These are phyloP conservation scores for Boletus rex-veris DNA, from an alignment of 768 basidiomycete species.

Conservation along the genomic window DNA sequence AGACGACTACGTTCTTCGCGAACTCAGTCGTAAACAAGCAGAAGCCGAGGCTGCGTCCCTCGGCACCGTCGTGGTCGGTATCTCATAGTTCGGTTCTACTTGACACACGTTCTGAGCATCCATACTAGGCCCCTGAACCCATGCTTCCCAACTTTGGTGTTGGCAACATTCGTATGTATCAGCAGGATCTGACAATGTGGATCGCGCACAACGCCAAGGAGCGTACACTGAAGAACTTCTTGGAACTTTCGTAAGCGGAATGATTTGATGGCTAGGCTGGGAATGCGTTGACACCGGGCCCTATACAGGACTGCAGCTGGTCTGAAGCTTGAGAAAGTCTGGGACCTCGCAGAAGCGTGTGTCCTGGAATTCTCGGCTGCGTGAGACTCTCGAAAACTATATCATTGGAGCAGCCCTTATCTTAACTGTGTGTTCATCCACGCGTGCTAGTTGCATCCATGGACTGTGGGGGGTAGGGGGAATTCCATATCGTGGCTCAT, in stretches of 20 bases:
- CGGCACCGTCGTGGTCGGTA: constrained; percentile 17
- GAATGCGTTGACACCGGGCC: background rate
- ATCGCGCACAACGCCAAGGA: constrained; percentile 32
- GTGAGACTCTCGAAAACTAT: constrained; percentile 4
- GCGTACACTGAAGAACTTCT: constrained; percentile 27
- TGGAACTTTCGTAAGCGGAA: constrained; percentile 28
- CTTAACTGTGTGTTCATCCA: too few relatives aligned
- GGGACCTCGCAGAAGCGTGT: constrained; percentile 28
- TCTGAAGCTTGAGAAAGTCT: constrained; percentile 30
- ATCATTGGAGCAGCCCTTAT: too few relatives aligned
- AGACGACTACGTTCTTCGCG: constrained; percentile 25
- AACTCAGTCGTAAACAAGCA: constrained; percentile 15
- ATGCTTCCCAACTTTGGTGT: constrained; percentile 33
- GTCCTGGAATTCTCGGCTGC: constrained; percentile 25
- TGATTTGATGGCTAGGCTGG: background rate
- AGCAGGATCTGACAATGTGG: constrained; percentile 32
- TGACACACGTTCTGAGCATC: background rate
- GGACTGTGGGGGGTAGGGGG: too few relatives aligned
- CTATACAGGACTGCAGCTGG: constrained; percentile 20
- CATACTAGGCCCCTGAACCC: constrained; percentile 31
- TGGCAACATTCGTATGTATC: constrained; percentile 28
- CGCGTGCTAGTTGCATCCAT: too few relatives aligned
- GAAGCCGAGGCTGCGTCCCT: constrained; percentile 9
- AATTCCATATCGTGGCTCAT: background rate
- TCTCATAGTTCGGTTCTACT: background rate